Conservation (phyloP, 306 rosid genomes). For the Acacia melanoxylon region DNA sequence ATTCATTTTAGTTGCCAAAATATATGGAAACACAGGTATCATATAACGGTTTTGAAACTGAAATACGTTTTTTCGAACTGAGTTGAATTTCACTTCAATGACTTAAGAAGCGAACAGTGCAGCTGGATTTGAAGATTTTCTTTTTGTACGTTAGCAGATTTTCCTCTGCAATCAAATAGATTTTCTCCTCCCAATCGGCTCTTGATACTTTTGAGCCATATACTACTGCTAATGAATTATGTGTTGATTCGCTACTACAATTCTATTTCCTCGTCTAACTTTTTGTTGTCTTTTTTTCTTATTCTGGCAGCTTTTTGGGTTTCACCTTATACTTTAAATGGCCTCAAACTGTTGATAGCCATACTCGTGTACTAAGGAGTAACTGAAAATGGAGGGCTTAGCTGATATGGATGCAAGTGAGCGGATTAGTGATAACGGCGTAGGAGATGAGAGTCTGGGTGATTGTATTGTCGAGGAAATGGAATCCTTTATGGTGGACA, state of each 20-base stretch:
- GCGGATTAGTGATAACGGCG: constrained; percentile 34
- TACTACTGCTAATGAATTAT: neutral
- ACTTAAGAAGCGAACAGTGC: neutral
- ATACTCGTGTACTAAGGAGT: constrained; percentile 25
- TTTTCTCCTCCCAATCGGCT: neutral
- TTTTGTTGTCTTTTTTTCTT: neutral
- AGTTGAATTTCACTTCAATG: neutral
- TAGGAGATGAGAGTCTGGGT: constrained; percentile 44
- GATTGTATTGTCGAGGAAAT: constrained; percentile 57
- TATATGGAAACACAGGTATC: neutral
- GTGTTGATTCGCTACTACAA: neutral
- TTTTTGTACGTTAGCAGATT: neutral
- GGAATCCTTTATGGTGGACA: constrained; percentile 62
- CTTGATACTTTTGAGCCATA: neutral
- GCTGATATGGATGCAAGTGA: constrained; percentile 39
- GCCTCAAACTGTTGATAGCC: constrained; percentile 17
- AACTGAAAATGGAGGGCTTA: constrained; percentile 31
- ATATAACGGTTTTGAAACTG: neutral
- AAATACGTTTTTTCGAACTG: neutral
- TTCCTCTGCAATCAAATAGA: neutral
- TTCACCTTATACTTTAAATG: constrained; percentile 30
- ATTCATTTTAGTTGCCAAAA: neutral
- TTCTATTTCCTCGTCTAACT: neutral
- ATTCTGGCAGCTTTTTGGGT: constrained; percentile 23
- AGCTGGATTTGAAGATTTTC: constrained; percentile 10